Base-by-base conservation (phyloP, 164 flowering plant genomes). In the Piper betle region DNA sequence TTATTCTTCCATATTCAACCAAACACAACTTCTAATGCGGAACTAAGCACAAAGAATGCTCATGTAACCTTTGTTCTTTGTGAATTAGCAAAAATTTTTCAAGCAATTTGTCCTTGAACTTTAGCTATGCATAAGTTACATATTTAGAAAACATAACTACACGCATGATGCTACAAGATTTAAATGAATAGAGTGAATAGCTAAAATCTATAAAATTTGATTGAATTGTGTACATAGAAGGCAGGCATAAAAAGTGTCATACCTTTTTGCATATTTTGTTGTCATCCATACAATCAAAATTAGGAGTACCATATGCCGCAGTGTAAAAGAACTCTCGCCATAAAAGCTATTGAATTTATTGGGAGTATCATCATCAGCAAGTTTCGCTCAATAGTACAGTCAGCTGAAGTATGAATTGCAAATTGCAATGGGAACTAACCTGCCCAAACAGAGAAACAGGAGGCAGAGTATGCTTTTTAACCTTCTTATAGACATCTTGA, bases 241-340 rank as follows among this genome's bases (percentile, higher is more conserved):
- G 2, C 6, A 8, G 16, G 4, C 9, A 8, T 16, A 25, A 18
- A 17, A n/a, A 18, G 16, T 54, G 37, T 17, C 20, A 54, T 77
- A 92, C 98, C 96, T 92, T 93, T 74, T 82, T 89, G 80, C 98
- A 92, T 62, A 89, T 83, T 65, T 69, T 74, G 66, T 89, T 89
- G 62, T 71, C 91, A 77, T 67, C 81, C 98, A 92, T 92, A 66
- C 62, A 73, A 72, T 87, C 96, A 75, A 92, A 92, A 73, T 87
- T 87, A 41, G 93, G 90, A 53, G 96, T 89, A 37, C 96, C 97
- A 73, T 78, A 83, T 60, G 88, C 91, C 40, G 66, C 94, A 18
- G 90, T 83, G 66, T 89, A 92, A 81, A 85, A 92, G 70, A 92
- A 92, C 3, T 92, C 98, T 63, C 98, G 77, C 98, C 98, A 92